Percentiles rank a stretch among this genome's conserved stretches.
phyloP scores from a whole-genome alignment of 2,329 filamentous ascomycete species.

The Nemania sp. region DNA sequence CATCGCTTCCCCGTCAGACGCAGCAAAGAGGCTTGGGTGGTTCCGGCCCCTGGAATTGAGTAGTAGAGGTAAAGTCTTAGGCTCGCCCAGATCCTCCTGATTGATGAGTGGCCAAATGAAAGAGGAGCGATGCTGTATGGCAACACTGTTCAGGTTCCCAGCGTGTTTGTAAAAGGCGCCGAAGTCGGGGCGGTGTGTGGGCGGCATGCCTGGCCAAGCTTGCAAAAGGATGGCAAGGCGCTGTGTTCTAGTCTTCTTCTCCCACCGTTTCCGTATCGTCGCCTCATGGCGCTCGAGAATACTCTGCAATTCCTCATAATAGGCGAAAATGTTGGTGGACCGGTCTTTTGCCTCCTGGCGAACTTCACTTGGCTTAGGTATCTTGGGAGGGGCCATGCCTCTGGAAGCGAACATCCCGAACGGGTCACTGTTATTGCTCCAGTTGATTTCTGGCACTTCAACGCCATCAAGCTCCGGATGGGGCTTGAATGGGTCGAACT shows the following conservation, averaged over 20 bases:
- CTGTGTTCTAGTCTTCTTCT: conserved; percentile 63
- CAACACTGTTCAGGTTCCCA: conserved; percentile 28
- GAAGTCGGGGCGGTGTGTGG: conserved; percentile 65
- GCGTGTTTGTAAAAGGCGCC: conserved; percentile 49
- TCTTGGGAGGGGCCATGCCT: conserved; percentile 31
- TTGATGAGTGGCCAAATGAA: conserved; percentile 69
- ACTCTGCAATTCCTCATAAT: conserved; percentile 51
- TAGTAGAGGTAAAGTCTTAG: conserved; percentile 61
- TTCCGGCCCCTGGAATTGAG: conserved; percentile 65
- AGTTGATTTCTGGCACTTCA: conserved; percentile 30
- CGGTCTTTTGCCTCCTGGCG: conserved; percentile 31
- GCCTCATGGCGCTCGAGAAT: conserved; percentile 64
- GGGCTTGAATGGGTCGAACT: conserved; percentile 40
- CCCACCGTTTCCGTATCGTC: conserved; percentile 65
- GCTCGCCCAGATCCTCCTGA: conserved; percentile 63
- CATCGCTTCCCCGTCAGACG: conserved; percentile 55
- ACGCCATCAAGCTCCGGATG: conserved; percentile 37
- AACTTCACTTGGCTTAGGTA: conserved; percentile 21
- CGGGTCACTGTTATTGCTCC: conserved; percentile 32
- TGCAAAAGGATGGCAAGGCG: conserved; percentile 59
- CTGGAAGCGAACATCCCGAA: conserved; percentile 35
- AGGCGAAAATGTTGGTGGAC: conserved; percentile 49
- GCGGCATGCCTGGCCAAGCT: conserved; percentile 64
- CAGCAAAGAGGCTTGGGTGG: conserved; percentile 60
- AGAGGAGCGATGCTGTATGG: conserved; percentile 48